Evolutionary conservation across 2,329 filamentous ascomycete genomes (phyloP), one percentile per base, ranked within the genome.

Genomic region (Coniochaeta sp.): DNA sequence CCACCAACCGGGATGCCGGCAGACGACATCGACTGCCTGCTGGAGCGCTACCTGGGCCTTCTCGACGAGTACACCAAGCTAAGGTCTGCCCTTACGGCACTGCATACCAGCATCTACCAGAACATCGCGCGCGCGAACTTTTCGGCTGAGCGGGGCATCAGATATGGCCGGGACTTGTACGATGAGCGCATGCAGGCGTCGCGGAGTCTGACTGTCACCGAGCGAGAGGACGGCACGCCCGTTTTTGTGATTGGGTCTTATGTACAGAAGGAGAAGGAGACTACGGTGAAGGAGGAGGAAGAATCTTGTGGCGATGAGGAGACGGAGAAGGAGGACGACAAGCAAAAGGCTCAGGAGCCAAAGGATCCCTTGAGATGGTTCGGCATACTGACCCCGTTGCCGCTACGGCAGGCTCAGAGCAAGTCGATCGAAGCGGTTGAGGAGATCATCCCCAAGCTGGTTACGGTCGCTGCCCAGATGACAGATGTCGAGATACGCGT

Each of bases 111-210:
- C 49, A 75, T 87, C 56, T 80, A 75, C 61, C 76, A 79, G 52
- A 69, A 73, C 57, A 73, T 91, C 35, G 85, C 87, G n/a, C 79
- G 87, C 52, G 87, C 88, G 55, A 90, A 91, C 68, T 91, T 89
- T 67, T 72, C 79, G 26, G 81, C 80, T n/a, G 75, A 81, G 62
- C 72, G 79, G 12, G 79, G 83, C 28, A 65, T 81, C 55, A 74
- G 81, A 38, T 91, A 86, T 63, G 87, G 86, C 3, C 77, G 74
- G 56, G 84, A 89, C 59, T 78, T 81, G 61, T 92, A 88, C 63
- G 86, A 91, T 65, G 78, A 82, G 57, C 78, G 87, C 46, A 89
- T 89, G 82, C 82, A 82, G 50, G 65, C 67, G 51, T 58, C 85
- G 27, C 61, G 63, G 52, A 60, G 70, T 28, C 50, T 56, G 6